Evolutionary conservation across 2,329 filamentous ascomycete species (phyloP).

Genomic region (Diaporthe citri): DNA sequence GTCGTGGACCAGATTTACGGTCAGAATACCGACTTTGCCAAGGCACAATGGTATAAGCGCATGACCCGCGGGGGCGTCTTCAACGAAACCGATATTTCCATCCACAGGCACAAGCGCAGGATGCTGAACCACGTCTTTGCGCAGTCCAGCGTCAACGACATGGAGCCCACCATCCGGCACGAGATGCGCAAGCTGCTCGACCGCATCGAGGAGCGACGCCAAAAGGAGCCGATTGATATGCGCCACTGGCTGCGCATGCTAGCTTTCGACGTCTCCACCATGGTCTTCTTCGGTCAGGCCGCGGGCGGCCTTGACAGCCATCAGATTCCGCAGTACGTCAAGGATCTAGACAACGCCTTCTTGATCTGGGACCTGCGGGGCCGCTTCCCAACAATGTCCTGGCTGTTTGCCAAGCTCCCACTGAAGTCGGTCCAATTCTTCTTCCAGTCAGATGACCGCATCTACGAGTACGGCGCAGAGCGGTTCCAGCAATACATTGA

Average conservation of each 20-base stretch:
- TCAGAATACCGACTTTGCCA: conserved; percentile 4
- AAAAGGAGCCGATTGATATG: not conserved
- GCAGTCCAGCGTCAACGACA: conserved; percentile 19
- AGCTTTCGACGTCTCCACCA: conserved; percentile 6
- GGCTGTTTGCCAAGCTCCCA: conserved; percentile 1
- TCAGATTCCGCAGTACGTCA: conserved; percentile 11
- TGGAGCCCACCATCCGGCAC: not conserved
- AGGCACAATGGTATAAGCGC: conserved; percentile 8
- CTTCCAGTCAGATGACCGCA: conserved; percentile 7
- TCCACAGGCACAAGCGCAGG: conserved; percentile 7
- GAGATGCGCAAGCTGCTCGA: conserved; percentile 7
- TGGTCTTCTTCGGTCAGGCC: conserved; percentile 12
- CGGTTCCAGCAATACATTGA: conserved; percentile 16
- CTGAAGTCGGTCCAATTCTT: not conserved
- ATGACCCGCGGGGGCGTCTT: conserved; percentile 5
- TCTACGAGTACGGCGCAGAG: not conserved
- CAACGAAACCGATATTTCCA: not conserved
- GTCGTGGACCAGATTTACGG: conserved; percentile 10
- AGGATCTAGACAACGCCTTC: conserved; percentile 2
- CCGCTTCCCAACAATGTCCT: not conserved
- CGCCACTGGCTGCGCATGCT: conserved; percentile 13
- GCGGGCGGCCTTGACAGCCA: conserved; percentile 2
- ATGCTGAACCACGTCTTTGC: conserved; percentile 11
- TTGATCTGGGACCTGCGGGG: conserved; percentile 17
- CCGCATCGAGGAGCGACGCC: not conserved